Evolutionary conservation across 805 yeast genomes (phyloP), one percentile per base, ranked within the genome.

Genomic region (Lipomyces yamadae): DNA sequence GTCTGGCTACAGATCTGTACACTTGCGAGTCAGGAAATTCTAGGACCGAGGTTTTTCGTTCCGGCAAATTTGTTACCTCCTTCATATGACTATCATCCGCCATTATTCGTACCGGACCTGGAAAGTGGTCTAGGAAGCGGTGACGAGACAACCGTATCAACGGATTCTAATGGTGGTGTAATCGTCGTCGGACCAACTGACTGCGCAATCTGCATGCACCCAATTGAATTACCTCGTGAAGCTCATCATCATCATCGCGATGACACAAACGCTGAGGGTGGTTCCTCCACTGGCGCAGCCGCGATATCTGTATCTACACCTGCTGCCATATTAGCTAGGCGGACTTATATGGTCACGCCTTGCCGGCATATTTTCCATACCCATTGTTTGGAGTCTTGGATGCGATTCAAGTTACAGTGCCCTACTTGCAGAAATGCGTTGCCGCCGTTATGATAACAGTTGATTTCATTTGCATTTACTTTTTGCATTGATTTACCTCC

Each of bases 121-220:
- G 89, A 86, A 60, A 80, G 83, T 18, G 78, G 82, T 30, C 78
- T 78, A 52, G 71, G 73, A 18, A 71, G 75, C 32, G 68, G 72
- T 15, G 73, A 70, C n/a, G 73, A 71, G 13, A 71, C 54, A 67
- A 72, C 71, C 77, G 74, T 74, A 78, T 42, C 70, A 7, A 42
- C 63, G 2, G 65, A 56, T 30, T 33, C 52, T 4, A 48, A 58
- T 15, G 68, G 70, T 10, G 58, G 61, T 11, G 71, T 64, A 2
- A 52, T 63, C 10, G 66, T 64, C 8, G 53, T 57, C 30, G 68
- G 72, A 10, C 59, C 72, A 5, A 60, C 64, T 8, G 95, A 89
- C 71, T 93, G 98, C 81, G 90, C 97, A 6, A 91, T 93, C 69
- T 93, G 98, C 80, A 92, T 93, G 97, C 86, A 83, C 62, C 85